Conservation (phyloP, 164 flowering plant species). For the Sextonia rubra region DNA sequence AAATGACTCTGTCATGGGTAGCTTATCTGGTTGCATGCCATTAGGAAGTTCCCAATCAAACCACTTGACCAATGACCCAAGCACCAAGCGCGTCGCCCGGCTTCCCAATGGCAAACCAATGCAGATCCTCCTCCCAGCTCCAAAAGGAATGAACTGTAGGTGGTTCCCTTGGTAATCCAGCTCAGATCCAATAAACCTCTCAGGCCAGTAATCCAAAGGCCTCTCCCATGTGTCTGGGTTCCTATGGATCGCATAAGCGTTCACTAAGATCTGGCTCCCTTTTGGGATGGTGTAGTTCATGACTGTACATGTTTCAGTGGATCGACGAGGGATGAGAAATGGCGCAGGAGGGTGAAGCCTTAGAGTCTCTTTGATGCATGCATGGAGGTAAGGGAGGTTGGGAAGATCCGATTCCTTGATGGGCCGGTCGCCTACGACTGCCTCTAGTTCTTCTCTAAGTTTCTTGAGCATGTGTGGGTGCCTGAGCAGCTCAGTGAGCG, state of each 20-base stretch:
- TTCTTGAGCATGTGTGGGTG: constrained; percentile 10
- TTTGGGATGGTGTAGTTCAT: constrained; percentile 26
- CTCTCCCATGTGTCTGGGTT: constrained; percentile 25
- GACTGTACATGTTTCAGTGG: constrained; percentile 18
- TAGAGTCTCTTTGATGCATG: constrained; percentile 23
- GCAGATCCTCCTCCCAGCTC: constrained; percentile 27
- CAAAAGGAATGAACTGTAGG: constrained; percentile 27
- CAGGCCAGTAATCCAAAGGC: constrained; percentile 21
- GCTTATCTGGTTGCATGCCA: constrained; percentile 13
- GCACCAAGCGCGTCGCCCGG: constrained; percentile 11
- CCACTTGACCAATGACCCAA: constrained; percentile 17
- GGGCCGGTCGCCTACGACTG: neutral
- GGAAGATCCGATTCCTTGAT: constrained; percentile 18
- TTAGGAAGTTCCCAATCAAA: constrained; percentile 22
- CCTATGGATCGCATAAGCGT: constrained; percentile 25
- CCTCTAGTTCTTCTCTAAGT: constrained; percentile 6
- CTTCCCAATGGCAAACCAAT: constrained; percentile 24
- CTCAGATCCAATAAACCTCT: constrained; percentile 21
- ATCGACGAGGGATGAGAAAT: constrained; percentile 26
- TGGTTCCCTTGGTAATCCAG: constrained; percentile 30
- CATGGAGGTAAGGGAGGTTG: constrained; percentile 25
- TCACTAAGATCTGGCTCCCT: constrained; percentile 21
- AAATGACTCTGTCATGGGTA: constrained; percentile 27
- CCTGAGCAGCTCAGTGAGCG: constrained; percentile 22
- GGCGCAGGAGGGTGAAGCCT: constrained; percentile 30